Base-by-base conservation (phyloP, 441 rosid genomes). In the Omphalea diandra region DNA sequence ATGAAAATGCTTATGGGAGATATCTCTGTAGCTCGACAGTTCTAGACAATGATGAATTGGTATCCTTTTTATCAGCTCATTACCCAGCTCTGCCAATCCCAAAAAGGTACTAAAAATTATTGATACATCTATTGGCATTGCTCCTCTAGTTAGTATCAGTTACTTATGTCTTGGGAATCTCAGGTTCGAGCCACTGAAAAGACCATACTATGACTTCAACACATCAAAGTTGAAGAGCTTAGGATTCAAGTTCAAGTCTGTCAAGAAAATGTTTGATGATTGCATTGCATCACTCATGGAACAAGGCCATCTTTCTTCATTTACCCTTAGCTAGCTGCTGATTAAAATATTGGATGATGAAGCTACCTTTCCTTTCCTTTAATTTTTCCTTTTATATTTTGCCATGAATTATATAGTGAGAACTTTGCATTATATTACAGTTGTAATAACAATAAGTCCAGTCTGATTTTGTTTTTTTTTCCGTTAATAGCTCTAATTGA, bases 191-290 rank as follows among this genome's bases (percentile, higher is more conserved):
- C 72, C 77, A 62, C 68, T 82, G 43, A 57, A 77, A 53, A 85
- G 93, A 82, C 88, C 89, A 11, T 73, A 46, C 53, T 91, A 91
- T 65, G 83, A 87, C 53, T 79, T 87, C 26, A 67, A 87, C 75
- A 88, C 93, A 35, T 79, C 86, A 0, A 91, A 87, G 81, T 26
- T 93, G 73, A 58, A 65, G 67, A 78, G 81, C 67, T 83, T 91
- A 31, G 94, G 97, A 32, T 57, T 89, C 68, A 68, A 84, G 81
- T 90, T 89, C 84, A 90, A 85, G 83, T 14, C 89, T 1, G 74
- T 86, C n/a, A 67, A 84, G 54, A 80, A 88, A 57, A 93, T 90
- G 98, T 88, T 93, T 18, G 93, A 89, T 55, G 94, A 93, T 68
- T 85, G 91, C 69, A 67, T 93, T 46, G 80, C 85, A 56, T 90